These are phyloP conservation scores for Leptodermis oblonga DNA, from an alignment of 257 asterid species.

Conservation along the genomic window DNA sequence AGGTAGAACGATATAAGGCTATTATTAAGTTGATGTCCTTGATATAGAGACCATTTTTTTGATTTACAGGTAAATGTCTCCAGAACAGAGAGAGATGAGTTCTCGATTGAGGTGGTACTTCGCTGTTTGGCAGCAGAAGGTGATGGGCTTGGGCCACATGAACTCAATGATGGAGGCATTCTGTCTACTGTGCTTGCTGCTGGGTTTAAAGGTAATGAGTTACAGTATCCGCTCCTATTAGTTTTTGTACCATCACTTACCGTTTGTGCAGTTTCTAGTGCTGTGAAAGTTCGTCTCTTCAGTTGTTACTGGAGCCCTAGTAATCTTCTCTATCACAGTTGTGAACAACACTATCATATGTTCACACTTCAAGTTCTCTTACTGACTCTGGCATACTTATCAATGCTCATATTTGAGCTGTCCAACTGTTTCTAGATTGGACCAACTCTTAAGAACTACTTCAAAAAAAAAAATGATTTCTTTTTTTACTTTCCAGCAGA, in stretches of 20 bases:
- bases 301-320: background rate
- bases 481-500: slow-evolving; percentile 10
- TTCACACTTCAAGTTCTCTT: background rate
- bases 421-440: background rate
- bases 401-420: background rate
- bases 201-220: slow-evolving; percentile 78
- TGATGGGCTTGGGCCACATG: slow-evolving; percentile 85
- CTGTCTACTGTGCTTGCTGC: slow-evolving; percentile 75
- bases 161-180: slow-evolving; percentile 84
- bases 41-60: background rate
- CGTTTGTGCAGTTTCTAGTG: slow-evolving; percentile 2
- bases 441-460: background rate
- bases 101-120: slow-evolving; percentile 72
- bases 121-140: slow-evolving; percentile 86
- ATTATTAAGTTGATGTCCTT: background rate
- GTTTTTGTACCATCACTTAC: background rate
- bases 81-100: slow-evolving; percentile 49
- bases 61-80: slow-evolving; percentile 65
- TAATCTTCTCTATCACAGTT: background rate
- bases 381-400: background rate
- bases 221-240: background rate
- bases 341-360: background rate
- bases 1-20: background rate
- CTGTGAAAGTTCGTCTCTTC: too few species aligned
- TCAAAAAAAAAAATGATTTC: background rate